Percentiles rank a stretch among this genome's conserved stretches.
Conservation (phyloP, 2,329 filamentous ascomycete genomes). For the Stagonosporopsis vannaccii region DNA sequence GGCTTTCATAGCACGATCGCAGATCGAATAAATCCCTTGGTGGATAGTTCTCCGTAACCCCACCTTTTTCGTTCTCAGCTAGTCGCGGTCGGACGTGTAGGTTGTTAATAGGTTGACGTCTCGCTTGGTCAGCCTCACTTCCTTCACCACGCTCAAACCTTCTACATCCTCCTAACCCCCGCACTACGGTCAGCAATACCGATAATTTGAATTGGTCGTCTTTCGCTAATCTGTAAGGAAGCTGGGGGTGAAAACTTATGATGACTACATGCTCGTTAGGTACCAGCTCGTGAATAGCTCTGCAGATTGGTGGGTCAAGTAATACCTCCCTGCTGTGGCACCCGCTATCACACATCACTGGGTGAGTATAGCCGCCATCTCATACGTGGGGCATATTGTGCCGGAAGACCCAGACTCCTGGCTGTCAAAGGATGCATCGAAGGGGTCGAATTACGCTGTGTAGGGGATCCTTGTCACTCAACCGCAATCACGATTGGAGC, state of each 20-base stretch:
- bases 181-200: not conserved
- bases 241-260: not conserved
- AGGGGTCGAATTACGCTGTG: not conserved
- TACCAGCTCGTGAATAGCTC: not conserved
- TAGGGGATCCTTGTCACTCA: constrained; percentile 1
- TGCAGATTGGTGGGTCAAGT: not conserved
- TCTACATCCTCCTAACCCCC: not conserved
- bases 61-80: not conserved
- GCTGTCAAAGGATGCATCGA: not conserved
- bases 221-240: not conserved
- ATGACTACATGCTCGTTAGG: not conserved
- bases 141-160: not conserved
- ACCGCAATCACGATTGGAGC: not conserved
- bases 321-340: not conserved
- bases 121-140: not conserved
- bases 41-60: not conserved
- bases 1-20: not conserved
- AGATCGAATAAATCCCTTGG: not conserved
- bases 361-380: not conserved
- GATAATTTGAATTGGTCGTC: not conserved
- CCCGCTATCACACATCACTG: not conserved
- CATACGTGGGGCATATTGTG: not conserved
- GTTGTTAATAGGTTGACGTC: not conserved
- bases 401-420: constrained; percentile 2
- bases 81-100: not conserved